These are phyloP conservation scores for Pseudodiploospora longispora DNA, from an alignment of 2,329 filamentous ascomycete genomes.

Conservation along the genomic window DNA sequence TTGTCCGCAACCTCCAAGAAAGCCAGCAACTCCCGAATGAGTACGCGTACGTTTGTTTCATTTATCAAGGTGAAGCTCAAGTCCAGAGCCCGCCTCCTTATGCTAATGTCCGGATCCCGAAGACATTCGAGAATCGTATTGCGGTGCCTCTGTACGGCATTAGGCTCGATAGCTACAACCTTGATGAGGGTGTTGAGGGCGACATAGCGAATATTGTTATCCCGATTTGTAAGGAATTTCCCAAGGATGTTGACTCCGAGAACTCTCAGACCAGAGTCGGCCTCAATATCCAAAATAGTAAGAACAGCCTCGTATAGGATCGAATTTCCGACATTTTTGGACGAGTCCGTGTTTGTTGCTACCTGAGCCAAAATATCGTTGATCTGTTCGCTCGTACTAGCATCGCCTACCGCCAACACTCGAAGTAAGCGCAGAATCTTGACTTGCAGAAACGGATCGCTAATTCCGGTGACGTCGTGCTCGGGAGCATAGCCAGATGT, in stretches of 20 bases:
- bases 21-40: conserved; percentile 86
- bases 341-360: conserved; percentile 94
- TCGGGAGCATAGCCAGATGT: conserved; percentile 96
- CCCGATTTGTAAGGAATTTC: conserved; percentile 95
- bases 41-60: conserved; percentile 86
- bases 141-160: conserved; percentile 91
- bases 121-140: conserved; percentile 97
- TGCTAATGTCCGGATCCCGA: conserved; percentile 95
- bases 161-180: conserved; percentile 95
- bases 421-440: conserved; percentile 85
- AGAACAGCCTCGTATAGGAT: conserved; percentile 96
- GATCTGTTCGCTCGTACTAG: conserved; percentile 87
- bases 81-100: conserved; percentile 87
- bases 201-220: conserved; percentile 99
- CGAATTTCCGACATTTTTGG: conserved; percentile 97
- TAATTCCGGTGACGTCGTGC: conserved; percentile 96
- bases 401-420: conserved; percentile 78
- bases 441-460: conserved; percentile 94
- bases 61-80: conserved; percentile 98
- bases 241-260: conserved; percentile 96
- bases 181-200: conserved; percentile 96
- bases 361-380: conserved; percentile 98
- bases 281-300: conserved; percentile 96
- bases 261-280: conserved; percentile 87
- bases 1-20: conserved; percentile 97